Evolutionary conservation across 768 basidiomycete species (phyloP), one percentile per base, ranked within the genome.

Genomic region (Leucocoprinus birnbaumii): DNA sequence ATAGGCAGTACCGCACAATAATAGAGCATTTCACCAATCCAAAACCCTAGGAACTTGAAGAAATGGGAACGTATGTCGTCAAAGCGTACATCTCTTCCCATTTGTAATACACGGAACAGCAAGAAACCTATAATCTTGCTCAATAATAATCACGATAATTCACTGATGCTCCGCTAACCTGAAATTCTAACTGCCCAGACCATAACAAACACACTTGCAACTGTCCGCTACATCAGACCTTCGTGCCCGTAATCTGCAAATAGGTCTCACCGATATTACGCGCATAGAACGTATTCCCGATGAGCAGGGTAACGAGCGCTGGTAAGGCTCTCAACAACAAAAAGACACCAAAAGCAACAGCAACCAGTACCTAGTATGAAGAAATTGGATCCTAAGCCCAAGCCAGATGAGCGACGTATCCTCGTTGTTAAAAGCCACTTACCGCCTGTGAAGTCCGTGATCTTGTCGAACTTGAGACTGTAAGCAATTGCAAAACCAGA

Each of bases 391-490:
- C 85, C 86, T 42, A 3, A 14, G 18, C 25, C 10, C 45, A 18
- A 2, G 19, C 40, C 34, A 26, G 31, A 24, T 18, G 18, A 48
- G 16, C n/a, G 3, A 9, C 21, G 9, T 16, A 7, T 10, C 48
- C 26, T 27, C 16, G 46, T 35, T 9, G 22, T 44, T 26, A 18
- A 9, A 31, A 26, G 60, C 22, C 53, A 59, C 70, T 19, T 34
- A 77, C 79, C 78, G 59, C 83, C 82, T 2, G 82, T 85, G 55
- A 86, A 82, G 67, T 87, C 86, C 11, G 86, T 87, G 43, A 87
- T 83, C 65, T 89, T 87, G 68, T 89, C 86, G 61, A 87, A 85
- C 71, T 86, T 79, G 37, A 85, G 71, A 0, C 80, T 80, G 80
- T 83, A 87, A 6, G 86, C 85, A 52, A 87, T 81, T 3, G 77